Percentiles rank a stretch among this genome's conserved stretches.
Evolutionary conservation across 768 basidiomycete species (phyloP).

Genomic region (Paxillus involutus): DNA sequence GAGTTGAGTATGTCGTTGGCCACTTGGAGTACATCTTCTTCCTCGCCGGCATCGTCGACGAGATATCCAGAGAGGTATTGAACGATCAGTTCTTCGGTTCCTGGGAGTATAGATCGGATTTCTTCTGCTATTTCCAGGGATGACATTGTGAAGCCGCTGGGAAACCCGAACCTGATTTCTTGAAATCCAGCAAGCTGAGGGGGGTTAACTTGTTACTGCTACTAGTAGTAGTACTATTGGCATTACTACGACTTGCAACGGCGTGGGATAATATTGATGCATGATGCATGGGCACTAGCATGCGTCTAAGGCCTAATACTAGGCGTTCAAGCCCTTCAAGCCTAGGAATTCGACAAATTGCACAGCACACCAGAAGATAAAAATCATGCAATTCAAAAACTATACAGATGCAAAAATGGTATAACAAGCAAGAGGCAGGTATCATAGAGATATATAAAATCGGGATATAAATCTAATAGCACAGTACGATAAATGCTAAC

Average conservation of each 20-base stretch:
- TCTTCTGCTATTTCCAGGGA: slow-evolving; percentile 78
- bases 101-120: slow-evolving; percentile 67
- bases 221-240: no score
- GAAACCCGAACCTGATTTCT: no score
- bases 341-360: no score
- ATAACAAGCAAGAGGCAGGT: slow-evolving; percentile 16
- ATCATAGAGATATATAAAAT: slow-evolving; percentile 14
- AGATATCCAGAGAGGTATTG: slow-evolving; percentile 88
- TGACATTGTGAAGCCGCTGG: slow-evolving; percentile 45
- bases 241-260: no score
- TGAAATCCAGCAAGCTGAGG: background rate
- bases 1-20: slow-evolving; percentile 74
- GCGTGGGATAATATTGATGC: no score
- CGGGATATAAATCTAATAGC: slow-evolving; percentile 18
- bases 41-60: slow-evolving; percentile 85
- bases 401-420: background rate
- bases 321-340: no score
- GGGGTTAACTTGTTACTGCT: no score
- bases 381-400: background rate
- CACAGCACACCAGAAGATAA: background rate
- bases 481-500: slow-evolving; percentile 21
- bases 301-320: no score
- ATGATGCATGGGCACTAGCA: no score
- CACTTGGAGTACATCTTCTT: slow-evolving; percentile 82
- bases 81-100: slow-evolving; percentile 81